These are phyloP conservation scores for Fusarium napiforme DNA, from an alignment of 2,329 filamentous ascomycete genomes.

Conservation along the genomic window DNA sequence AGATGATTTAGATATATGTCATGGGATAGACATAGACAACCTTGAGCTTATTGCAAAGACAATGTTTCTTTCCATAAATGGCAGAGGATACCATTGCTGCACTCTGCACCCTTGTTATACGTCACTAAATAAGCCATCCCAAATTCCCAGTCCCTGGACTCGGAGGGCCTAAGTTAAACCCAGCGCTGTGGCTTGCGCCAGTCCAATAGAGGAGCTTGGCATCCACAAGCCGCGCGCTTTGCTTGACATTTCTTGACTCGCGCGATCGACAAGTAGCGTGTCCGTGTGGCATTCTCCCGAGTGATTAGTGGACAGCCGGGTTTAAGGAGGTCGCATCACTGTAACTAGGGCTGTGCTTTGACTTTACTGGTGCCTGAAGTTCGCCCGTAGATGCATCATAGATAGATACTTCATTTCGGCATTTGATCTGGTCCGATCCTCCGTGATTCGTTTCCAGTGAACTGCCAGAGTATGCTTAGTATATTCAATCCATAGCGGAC, in stretches of 20 bases:
- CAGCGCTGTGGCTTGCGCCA: not conserved
- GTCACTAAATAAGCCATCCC: not conserved
- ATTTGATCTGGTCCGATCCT: too few species aligned
- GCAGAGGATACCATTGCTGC: not conserved
- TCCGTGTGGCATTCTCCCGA: not conserved
- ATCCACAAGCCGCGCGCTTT: not conserved
- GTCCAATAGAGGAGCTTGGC: not conserved
- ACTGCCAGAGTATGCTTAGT: too few species aligned
- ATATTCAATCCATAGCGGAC: too few species aligned
- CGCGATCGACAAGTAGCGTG: not conserved
- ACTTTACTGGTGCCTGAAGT: not conserved
- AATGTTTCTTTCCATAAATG: not conserved
- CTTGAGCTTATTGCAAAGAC: not conserved
- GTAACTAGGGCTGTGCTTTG: not conserved
- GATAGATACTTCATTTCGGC: too few species aligned
- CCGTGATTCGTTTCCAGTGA: too few species aligned
- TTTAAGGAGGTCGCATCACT: not conserved
- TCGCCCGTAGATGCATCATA: not conserved
- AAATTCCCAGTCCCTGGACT: not conserved
- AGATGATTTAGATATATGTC: not conserved
- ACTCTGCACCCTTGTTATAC: not conserved
- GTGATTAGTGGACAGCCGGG: not conserved
- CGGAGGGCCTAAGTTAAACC: accelerated
- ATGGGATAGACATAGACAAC: not conserved
- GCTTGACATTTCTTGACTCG: not conserved